Evolutionary conservation across 306 rosid species (phyloP), one percentile per base, ranked within the genome.

Genomic region (Ormosia emarginata): DNA sequence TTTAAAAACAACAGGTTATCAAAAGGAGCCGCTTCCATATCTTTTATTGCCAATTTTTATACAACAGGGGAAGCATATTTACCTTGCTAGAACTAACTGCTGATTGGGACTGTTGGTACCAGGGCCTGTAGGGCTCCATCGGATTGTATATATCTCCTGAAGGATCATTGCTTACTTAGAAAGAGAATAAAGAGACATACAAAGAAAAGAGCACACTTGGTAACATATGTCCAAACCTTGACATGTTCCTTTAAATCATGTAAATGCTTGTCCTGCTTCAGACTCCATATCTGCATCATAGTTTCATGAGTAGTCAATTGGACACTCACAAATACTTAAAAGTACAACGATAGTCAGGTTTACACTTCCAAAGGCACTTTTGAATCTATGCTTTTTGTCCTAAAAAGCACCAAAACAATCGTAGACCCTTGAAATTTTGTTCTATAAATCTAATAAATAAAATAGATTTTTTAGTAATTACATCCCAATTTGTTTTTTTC

Each of bases 91-190:
- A 18, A 88, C 82, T 72, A 87, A 82, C 79, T 84, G 84, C 65
- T 83, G 88, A 75, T 76, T 88, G 39, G 94, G 91, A 77, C 85
- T 83, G 81, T 68, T 77, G 15, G 94, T 80, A 75, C 88, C 84
- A 2, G 91, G 83, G 65, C 94, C 94, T 32, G 92, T 76, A 37
- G 94, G 94, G 58, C 94, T 90, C 94, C 94, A 90, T 15, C 90
- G 85, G 78, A 88, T 88, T 17, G 94, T 88, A 87, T 90, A 90
- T 75, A 90, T 90, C 86, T 87, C 94, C 92, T 90, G 62, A 46
- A 71, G 72, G 58, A 66, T 18, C 55, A 62, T 17, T 53, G 50
- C 56, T 41, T 74, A 17, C 32, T 66, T 41, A 75, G 75, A 50
- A 62, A 52, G 59, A 66, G 58, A 56, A 67, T 43, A 11, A 49